Conservation (phyloP, 2,329 filamentous ascomycete genomes). For the Trichoderma simmonsii region DNA sequence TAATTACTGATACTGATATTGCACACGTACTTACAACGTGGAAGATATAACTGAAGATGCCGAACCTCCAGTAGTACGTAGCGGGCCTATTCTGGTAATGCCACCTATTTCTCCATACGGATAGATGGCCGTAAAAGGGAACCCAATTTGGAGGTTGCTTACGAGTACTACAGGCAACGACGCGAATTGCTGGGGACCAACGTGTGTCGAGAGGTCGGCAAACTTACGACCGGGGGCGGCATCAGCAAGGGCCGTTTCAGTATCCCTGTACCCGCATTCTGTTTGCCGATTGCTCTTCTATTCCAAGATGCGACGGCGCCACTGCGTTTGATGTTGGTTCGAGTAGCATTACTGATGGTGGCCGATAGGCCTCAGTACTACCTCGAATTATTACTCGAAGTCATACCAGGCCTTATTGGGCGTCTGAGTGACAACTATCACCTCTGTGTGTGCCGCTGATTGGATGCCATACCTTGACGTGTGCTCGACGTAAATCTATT, state of each 20-base stretch:
- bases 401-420: background rate
- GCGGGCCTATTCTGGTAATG: background rate
- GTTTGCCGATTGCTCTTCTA: background rate
- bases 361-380: background rate
- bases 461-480: background rate
- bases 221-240: background rate
- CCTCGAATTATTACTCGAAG: background rate
- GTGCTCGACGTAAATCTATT: background rate
- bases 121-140: background rate
- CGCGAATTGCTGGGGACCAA: background rate
- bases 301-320: background rate
- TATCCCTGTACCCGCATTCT: background rate
- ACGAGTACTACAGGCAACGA: background rate
- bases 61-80: background rate
- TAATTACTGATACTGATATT: background rate
- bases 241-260: background rate
- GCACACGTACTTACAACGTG: background rate
- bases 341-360: background rate
- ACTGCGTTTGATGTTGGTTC: background rate
- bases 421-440: background rate
- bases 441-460: background rate
- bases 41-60: background rate
- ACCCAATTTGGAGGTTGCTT: background rate
- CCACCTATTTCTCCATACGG: background rate
- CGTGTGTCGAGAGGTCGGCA: background rate